Conservation (phyloP, 2,329 filamentous ascomycete genomes). For the Zymoseptoria ardabiliae region DNA sequence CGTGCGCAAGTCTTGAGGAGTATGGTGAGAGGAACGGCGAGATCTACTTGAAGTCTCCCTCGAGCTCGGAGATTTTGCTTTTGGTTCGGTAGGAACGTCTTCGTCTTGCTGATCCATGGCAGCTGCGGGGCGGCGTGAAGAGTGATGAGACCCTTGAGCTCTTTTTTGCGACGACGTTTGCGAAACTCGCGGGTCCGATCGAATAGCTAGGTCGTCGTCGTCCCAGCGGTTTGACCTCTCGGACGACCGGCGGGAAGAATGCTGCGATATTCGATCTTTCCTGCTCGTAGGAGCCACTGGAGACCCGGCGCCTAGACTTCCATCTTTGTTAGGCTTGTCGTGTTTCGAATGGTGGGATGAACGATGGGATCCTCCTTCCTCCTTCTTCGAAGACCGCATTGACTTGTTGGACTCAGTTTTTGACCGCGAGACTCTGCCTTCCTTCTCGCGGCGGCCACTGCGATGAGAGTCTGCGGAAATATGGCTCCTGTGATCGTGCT, state of each 20-base stretch:
- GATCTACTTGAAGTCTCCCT: neutral
- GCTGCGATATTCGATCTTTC: neutral
- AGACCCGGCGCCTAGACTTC: neutral
- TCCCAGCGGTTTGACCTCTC: neutral
- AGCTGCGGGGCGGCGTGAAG: neutral
- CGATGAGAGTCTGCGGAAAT: neutral
- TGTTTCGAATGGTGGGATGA: neutral
- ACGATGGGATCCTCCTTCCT: neutral
- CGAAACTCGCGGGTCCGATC: neutral
- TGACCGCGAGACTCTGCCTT: neutral
- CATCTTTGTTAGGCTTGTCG: neutral
- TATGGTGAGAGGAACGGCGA: neutral
- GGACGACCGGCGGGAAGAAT: neutral
- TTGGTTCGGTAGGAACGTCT: neutral
- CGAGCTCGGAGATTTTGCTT: neutral
- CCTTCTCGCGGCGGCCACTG: neutral
- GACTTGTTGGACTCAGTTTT: neutral
- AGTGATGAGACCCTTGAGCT: neutral
- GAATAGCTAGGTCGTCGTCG: neutral
- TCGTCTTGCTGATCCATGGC: neutral
- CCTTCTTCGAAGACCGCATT: neutral
- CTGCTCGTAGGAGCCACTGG: neutral
- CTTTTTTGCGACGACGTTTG: neutral
- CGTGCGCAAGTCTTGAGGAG: neutral
- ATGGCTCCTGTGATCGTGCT: neutral